Conservation (phyloP, 768 basidiomycete species). For the Psilocybe azurescens region DNA sequence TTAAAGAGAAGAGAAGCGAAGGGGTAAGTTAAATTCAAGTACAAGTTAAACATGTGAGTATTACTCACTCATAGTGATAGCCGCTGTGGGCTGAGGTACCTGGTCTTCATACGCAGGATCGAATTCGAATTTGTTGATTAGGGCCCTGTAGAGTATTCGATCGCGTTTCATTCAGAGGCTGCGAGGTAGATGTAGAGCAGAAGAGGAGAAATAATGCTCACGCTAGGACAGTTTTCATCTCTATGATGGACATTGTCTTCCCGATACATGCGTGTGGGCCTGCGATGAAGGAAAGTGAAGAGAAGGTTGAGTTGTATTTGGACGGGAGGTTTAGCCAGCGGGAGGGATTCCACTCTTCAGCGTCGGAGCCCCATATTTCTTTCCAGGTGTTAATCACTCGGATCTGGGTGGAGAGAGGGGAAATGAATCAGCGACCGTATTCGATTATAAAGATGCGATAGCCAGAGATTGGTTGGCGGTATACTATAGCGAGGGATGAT, state of each 20-base stretch:
- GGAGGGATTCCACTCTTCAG: slow-evolving; percentile 50
- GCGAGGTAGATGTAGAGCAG: neutral
- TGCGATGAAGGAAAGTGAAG: slow-evolving; percentile 46
- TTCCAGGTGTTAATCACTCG: slow-evolving; percentile 56
- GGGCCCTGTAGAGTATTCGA: slow-evolving; percentile 24
- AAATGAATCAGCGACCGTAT: too few relatives aligned
- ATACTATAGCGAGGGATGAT: neutral
- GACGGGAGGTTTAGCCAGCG: slow-evolving; percentile 50
- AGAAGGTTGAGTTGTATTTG: slow-evolving; percentile 39
- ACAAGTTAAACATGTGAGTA: neutral
- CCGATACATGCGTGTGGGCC: slow-evolving; percentile 54
- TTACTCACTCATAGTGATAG: slow-evolving; percentile 52
- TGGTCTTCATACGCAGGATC: slow-evolving; percentile 46
- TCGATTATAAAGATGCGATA: too few relatives aligned
- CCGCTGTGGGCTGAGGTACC: slow-evolving; percentile 32
- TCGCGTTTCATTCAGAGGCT: neutral
- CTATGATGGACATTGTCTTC: slow-evolving; percentile 51
- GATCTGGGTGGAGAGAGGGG: slow-evolving; percentile 35
- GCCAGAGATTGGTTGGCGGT: neutral
- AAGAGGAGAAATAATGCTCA: slow-evolving; percentile 20
- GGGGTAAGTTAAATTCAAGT: neutral
- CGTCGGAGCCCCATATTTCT: slow-evolving; percentile 55
- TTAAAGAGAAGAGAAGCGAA: too few relatives aligned
- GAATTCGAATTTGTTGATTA: slow-evolving; percentile 48
- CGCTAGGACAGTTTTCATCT: slow-evolving; percentile 54